phyloP scores from a whole-genome alignment of 352 stramenopile species.

The Aphanomyces euteiches region DNA sequence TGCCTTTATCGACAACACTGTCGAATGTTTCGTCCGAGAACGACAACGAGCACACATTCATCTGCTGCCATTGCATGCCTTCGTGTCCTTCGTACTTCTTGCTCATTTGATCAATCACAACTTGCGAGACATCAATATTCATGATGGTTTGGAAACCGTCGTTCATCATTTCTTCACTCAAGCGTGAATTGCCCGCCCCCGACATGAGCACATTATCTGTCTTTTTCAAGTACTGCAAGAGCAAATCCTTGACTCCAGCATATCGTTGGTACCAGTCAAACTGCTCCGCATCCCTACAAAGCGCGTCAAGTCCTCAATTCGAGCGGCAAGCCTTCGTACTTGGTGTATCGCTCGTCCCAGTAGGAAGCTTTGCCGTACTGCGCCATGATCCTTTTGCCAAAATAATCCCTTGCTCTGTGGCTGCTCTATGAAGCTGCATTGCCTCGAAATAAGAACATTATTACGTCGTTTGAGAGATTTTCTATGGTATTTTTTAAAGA shows the following conservation, averaged over 20 bases:
- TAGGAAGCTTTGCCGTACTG: conserved; percentile 92
- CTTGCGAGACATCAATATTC: conserved; percentile 94
- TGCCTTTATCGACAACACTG: conserved; percentile 93
- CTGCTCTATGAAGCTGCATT: conserved; percentile 7
- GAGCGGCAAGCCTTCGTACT: conserved; percentile 44
- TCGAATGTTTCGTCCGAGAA: conserved; percentile 95
- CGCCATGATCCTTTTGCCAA: conserved; percentile 53
- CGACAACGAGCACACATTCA: conserved; percentile 93
- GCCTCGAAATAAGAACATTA: conserved; percentile 13
- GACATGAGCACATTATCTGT: conserved; percentile 91
- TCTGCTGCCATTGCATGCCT: conserved; percentile 91
- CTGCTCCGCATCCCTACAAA: conserved; percentile 83
- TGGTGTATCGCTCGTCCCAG: conserved; percentile 94
- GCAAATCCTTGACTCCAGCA: conserved; percentile 83
- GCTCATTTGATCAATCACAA: conserved; percentile 93
- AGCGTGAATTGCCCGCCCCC: conserved; percentile 89
- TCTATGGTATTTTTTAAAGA: neutral
- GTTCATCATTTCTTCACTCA: conserved; percentile 95
- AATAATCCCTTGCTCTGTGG: conserved; percentile 7
- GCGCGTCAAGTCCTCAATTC: conserved; percentile 15
- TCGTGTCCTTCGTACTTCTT: conserved; percentile 92
- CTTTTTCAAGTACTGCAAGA: conserved; percentile 93
- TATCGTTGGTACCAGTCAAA: conserved; percentile 95
- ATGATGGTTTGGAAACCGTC: conserved; percentile 93
- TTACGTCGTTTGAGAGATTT: neutral